Evolutionary conservation across 1,284 basidiomycete genomes (phyloP).

Genomic region (Ceratobasidium sp.): DNA sequence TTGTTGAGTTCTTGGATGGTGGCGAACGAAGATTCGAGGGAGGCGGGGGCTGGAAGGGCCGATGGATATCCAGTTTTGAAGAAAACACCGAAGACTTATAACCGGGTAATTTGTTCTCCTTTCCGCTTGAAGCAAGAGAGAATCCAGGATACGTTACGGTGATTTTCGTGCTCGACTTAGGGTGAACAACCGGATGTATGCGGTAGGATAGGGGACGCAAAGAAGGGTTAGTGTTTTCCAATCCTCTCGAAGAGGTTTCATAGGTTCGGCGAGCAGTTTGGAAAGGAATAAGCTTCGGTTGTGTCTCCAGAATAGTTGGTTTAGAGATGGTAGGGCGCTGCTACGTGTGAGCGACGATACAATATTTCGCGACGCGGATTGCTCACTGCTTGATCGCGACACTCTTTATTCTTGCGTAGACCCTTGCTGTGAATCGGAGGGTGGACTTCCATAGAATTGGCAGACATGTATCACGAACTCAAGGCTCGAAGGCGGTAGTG

Average conservation of each 20-base stretch:
- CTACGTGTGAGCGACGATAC: neutral
- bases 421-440: neutral
- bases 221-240: neutral
- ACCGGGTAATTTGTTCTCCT: no score
- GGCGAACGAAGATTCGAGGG: no score
- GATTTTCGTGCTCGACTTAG: neutral
- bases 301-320: neutral
- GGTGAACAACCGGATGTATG: neutral
- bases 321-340: neutral
- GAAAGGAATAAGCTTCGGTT: neutral
- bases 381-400: neutral
- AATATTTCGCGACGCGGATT: neutral
- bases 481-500: no score
- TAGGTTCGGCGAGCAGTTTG: neutral
- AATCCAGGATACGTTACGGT: neutral
- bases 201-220: neutral
- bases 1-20: no score
- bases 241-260: neutral
- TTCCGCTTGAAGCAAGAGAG: neutral
- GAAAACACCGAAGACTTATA: no score
- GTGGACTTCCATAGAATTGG: neutral
- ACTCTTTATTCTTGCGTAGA: neutral
- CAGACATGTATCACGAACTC: neutral
- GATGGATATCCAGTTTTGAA: no score
- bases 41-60: no score